A percentile compares a stretch with the other conserved stretches of the same genome.
Evolutionary conservation across 2,329 filamentous ascomycete genomes (phyloP).

Genomic region (Reticulascus tulasneorum): DNA sequence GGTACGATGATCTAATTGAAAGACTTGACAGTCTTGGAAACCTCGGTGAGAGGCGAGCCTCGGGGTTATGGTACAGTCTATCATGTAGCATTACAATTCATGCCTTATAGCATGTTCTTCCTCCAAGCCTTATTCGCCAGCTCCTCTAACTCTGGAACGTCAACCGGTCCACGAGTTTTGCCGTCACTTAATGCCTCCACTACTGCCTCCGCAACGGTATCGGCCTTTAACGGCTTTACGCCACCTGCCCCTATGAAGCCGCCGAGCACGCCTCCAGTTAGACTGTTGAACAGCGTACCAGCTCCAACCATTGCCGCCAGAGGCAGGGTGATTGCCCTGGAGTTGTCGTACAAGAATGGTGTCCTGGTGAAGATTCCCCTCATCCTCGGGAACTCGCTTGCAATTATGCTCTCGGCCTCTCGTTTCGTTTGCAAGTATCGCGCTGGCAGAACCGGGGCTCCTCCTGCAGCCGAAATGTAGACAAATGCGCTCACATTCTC

Average conservation of each 20-base stretch:
- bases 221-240: constrained; percentile 82
- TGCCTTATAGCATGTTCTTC: constrained; percentile 73
- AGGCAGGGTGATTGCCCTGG: constrained; percentile 75
- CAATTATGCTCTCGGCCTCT: constrained; percentile 77
- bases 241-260: constrained; percentile 77
- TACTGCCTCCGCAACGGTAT: constrained; percentile 82
- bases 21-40: background rate
- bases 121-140: constrained; percentile 83
- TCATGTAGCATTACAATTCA: constrained; percentile 5
- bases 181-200: constrained; percentile 82
- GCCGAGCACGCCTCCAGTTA: constrained; percentile 72
- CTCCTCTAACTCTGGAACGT: constrained; percentile 74
- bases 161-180: constrained; percentile 68
- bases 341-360: constrained; percentile 85
- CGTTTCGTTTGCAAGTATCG: constrained; percentile 91
- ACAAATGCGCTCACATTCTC: constrained; percentile 68
- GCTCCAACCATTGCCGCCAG: constrained; percentile 74
- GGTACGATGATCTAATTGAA: constrained; percentile 80
- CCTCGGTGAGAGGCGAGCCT: background rate
- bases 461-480: constrained; percentile 85
- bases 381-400: constrained; percentile 68
- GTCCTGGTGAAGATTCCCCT: constrained; percentile 79
- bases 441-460: constrained; percentile 76
- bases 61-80: constrained; percentile 27
- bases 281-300: constrained; percentile 70